A percentile compares a stretch with the other conserved stretches of the same genome.
phyloP scores from a whole-genome alignment of 495 filamentous ascomycete species.

The Viridothelium virens region DNA sequence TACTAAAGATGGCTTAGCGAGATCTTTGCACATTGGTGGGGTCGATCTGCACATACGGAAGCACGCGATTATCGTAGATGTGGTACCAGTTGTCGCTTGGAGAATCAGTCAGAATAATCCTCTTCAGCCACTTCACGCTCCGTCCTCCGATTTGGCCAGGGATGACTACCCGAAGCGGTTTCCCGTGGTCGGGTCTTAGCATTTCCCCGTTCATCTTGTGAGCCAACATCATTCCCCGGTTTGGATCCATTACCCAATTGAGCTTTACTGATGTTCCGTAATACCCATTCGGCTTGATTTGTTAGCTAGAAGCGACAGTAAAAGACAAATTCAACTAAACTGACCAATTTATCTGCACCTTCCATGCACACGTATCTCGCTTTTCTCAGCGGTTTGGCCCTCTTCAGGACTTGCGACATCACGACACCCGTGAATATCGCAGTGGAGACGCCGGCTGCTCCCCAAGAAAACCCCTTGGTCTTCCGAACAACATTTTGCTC shows the following conservation, averaged over 20 bases:
- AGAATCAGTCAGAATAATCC: constrained; percentile 63
- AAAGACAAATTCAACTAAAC: constrained; percentile 19
- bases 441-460: constrained; percentile 80
- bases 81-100: constrained; percentile 97
- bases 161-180: constrained; percentile 75
- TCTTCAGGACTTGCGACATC: constrained; percentile 63
- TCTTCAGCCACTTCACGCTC: constrained; percentile 93
- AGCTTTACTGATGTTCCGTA: constrained; percentile 88
- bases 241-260: constrained; percentile 79
- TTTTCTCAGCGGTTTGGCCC: constrained; percentile 57
- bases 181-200: constrained; percentile 80
- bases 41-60: constrained; percentile 44
- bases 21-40: neutral
- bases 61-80: constrained; percentile 85
- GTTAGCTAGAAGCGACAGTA: constrained; percentile 20
- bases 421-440: constrained; percentile 81
- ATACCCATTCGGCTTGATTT: constrained; percentile 65
- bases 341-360: constrained; percentile 72
- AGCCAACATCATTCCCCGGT: constrained; percentile 81
- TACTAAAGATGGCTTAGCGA: constrained; percentile 35
- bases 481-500: constrained; percentile 91
- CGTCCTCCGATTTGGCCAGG: constrained; percentile 91
- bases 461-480: constrained; percentile 95
- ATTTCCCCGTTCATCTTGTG: constrained; percentile 89
- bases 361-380: constrained; percentile 91